Conservation (phyloP, 2,329 filamentous ascomycete genomes). For the Talaromyces pinophilus region DNA sequence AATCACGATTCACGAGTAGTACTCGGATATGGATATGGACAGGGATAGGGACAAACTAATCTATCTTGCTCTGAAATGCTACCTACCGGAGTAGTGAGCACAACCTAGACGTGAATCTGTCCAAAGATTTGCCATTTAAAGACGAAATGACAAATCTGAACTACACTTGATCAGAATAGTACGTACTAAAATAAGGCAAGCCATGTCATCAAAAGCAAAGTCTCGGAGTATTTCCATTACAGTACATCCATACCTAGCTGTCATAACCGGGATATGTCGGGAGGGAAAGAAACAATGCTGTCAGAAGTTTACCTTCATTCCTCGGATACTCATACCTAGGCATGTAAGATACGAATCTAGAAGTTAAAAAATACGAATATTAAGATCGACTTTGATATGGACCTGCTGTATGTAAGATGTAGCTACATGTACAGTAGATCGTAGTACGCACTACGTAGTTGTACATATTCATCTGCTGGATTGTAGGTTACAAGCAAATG, state of each 20-base stretch:
- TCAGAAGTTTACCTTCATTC: neutral
- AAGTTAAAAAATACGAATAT: neutral
- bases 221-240: conserved; percentile 1
- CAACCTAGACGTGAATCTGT: neutral
- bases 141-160: conserved; percentile 7
- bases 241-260: neutral
- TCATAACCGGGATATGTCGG: conserved; percentile 10
- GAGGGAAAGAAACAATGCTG: neutral
- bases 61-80: neutral
- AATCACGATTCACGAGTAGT: conserved; percentile 3
- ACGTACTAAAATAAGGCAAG: neutral
- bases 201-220: neutral
- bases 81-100: neutral
- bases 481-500: neutral
- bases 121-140: conserved; percentile 7
- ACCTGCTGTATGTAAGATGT: neutral
- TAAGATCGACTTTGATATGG: neutral
- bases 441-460: neutral
- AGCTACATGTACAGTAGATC: neutral
- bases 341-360: neutral
- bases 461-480: neutral
- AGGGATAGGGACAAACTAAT: neutral
- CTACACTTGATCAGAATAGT: neutral
- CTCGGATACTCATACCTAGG: neutral
- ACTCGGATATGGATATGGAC: neutral